Base-by-base conservation (phyloP, 768 basidiomycete species). In the Dictyophora rubrovolvata region DNA sequence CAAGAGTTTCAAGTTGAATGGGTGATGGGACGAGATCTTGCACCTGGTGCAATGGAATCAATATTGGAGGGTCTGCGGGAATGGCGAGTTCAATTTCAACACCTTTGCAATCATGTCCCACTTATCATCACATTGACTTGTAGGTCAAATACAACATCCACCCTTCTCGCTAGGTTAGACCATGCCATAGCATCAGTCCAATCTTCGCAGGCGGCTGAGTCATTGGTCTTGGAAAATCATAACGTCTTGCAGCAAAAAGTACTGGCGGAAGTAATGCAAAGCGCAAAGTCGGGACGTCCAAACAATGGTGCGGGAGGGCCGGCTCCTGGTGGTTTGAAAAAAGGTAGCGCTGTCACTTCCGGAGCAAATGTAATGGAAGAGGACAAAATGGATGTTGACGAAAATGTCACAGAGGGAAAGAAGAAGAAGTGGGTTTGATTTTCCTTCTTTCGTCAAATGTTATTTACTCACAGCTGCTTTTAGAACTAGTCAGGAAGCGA, bases 1-100 rank as follows among this genome's bases (percentile, higher is more conserved):
- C 82, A 85, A 63, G 86, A 92, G 63, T 77, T 98, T 60, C 89
- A 95, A 70, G 84, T 98, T 36, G 89, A 95, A 71, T 93, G 91
- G 67, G 90, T 88, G 0, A 85, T 93, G 77, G 95, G 95, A 0
- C 73, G 95, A 56, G 95, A 99, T 71, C 74, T 98, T n/a, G 85
- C 86, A 54, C 85, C 87, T 1, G 84, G 82, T 10, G 82, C 82
- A 65, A 68, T 87, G 21, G 81, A 85, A 61, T 71, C 71, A 20
- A 69, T 92, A 1, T 70, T 89, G 48, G 72, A 72, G 1, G 82
- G 87, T 0, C 72, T 91, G 50, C 74, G 82, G 60, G 76, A 82
- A 61, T 91, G 89, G 87, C 86, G 50, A 60, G 82, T 53, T n/a
- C 42, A 22, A 4, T 35, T 36, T 17, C 37, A 42, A 23, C 21